Evolutionary conservation across 495 filamentous ascomycete species (phyloP), one percentile per base, ranked within the genome.

Genomic region (Trichoderma asperelloides): DNA sequence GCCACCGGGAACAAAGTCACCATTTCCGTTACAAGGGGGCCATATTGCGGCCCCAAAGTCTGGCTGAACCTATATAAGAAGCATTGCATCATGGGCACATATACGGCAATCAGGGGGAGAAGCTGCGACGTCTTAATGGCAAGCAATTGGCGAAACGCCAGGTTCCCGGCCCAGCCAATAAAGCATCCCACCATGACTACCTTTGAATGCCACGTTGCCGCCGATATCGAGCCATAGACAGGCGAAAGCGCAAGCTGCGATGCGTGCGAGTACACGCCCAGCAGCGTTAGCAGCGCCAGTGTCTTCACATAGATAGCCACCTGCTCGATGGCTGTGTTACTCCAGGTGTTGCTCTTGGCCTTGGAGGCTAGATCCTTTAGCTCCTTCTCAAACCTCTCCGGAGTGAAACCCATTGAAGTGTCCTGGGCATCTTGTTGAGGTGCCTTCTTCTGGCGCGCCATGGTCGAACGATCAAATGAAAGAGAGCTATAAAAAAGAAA

Each of bases 201-300:
- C 71, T 85, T 83, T 65, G 79, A 74, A 74, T 96, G 93, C 76
- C 88, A 89, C 71, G 88, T 81, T 13, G 85, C 82, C 1, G 91
- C 75, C 12, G 94, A 88, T 27, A 92, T 87, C 18, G 87, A 84
- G 27, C 94, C 94, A 78, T 96, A 98, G 25, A 93, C 89, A 2
- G 94, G 95, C 25, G 91, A 88, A 41, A 98, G 77, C 7, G 82
- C 86, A 68, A 91, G 78, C 70, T 89, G 82, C 28, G 91, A 95
- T 65, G 91, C 85, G 66, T 86, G 87, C 25, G 91, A 91, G 68
- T 85, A 89, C 60, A 89, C 74, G 1, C 90, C 92, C n/a, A 87
- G 82, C 57, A 95, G 82, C 27, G 84, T 68, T 68, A 96, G 81
- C 63, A 93, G 75, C 40, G 73, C 70, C 27, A 70, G 43, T 1